phyloP scores from a whole-genome alignment of 805 yeast species.

The Metschnikowia henanensis region DNA sequence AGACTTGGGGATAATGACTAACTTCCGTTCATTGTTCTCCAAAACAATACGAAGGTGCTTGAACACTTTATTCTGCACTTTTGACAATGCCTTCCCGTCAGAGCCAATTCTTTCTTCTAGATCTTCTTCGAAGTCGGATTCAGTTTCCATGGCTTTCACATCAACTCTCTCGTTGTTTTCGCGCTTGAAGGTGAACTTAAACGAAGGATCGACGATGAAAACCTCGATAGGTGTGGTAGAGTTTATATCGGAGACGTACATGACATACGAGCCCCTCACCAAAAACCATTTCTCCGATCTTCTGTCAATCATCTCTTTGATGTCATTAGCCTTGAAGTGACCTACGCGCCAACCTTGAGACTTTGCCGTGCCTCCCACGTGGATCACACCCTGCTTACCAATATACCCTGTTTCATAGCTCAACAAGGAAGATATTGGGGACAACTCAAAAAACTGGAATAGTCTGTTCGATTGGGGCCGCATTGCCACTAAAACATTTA shows the following conservation, averaged over 20 bases:
- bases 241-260: constrained; percentile 82
- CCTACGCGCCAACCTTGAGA: constrained; percentile 96
- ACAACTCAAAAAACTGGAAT: constrained; percentile 85
- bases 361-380: constrained; percentile 78
- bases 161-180: constrained; percentile 25
- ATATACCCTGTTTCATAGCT: constrained; percentile 78
- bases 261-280: constrained; percentile 78
- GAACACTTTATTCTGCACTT: constrained; percentile 46
- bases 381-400: constrained; percentile 88
- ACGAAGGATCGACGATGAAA: constrained; percentile 79
- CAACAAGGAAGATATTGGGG: constrained; percentile 81
- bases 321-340: constrained; percentile 76
- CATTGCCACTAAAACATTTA: constrained; percentile 60
- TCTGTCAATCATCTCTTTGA: constrained; percentile 85
- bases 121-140: constrained; percentile 48
- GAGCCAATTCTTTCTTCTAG: constrained; percentile 24
- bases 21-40: constrained; percentile 75
- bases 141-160: constrained; percentile 33
- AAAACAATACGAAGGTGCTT: constrained; percentile 54
- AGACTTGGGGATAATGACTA: constrained; percentile 70
- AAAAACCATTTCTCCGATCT: constrained; percentile 93
- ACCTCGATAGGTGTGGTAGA: constrained; percentile 91
- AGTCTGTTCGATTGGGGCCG: constrained; percentile 81
- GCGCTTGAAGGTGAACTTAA: constrained; percentile 55
- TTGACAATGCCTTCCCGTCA: constrained; percentile 18